A percentile compares a stretch with the other conserved stretches of the same genome.
Conservation (phyloP, 2,329 filamentous ascomycete species). For the Cercospora zeae-maydis region DNA sequence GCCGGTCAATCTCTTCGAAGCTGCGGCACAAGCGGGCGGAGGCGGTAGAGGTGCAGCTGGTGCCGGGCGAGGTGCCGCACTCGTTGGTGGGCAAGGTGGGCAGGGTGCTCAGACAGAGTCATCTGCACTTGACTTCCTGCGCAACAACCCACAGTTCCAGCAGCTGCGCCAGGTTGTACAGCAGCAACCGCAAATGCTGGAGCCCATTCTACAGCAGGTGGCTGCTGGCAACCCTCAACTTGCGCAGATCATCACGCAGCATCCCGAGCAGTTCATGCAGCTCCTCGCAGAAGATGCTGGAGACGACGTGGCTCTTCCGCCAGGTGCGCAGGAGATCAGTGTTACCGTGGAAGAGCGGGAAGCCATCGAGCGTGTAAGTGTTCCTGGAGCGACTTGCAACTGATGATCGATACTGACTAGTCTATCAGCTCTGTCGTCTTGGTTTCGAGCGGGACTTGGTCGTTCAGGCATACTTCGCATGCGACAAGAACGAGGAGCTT, state of each 20-base stretch:
- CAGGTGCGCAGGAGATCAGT: conserved; percentile 81
- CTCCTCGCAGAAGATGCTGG: conserved; percentile 80
- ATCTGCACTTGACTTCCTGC: conserved; percentile 81
- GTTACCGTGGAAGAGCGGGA: conserved; percentile 96
- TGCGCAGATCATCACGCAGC: conserved; percentile 83
- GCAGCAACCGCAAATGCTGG: conserved; percentile 96
- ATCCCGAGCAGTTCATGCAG: conserved; percentile 90
- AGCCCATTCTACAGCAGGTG: conserved; percentile 95
- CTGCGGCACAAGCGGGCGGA: conserved; percentile 44
- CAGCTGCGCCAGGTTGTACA: conserved; percentile 96
- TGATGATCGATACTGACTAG: background rate
- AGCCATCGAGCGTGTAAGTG: conserved; percentile 85
- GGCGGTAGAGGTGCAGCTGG: conserved; percentile 44
- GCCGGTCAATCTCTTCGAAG: conserved; percentile 85
- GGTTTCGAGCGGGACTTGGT: conserved; percentile 91
- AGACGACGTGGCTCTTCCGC: conserved; percentile 79
- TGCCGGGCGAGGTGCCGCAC: conserved; percentile 37
- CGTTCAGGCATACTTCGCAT: conserved; percentile 98
- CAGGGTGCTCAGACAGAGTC: conserved; percentile 51
- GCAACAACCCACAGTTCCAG: conserved; percentile 96
- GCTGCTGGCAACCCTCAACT: conserved; percentile 92
- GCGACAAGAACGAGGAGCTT: conserved; percentile 98
- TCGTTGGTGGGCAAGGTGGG: conserved; percentile 36
- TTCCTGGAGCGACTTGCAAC: background rate
- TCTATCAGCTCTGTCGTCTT: conserved; percentile 72